These are phyloP conservation scores for Ramaria sp. DNA, from an alignment of 768 basidiomycete species.

Conservation along the genomic window DNA sequence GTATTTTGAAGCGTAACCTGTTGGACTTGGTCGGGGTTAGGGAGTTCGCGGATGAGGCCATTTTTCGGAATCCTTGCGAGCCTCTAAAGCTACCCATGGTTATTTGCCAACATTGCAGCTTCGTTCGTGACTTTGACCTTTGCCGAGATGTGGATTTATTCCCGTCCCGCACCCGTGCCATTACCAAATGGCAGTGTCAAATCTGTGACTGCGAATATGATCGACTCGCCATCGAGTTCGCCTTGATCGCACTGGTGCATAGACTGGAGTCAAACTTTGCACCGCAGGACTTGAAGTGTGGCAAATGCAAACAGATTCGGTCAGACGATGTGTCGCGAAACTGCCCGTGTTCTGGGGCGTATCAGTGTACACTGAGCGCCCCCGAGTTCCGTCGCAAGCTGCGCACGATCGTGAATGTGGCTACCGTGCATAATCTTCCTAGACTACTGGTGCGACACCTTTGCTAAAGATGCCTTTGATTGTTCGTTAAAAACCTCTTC, in stretches of 20 bases:
- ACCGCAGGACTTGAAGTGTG: conserved; percentile 84
- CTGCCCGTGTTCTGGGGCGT: conserved; percentile 84
- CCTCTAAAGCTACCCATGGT: conserved; percentile 77
- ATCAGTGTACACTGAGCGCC: conserved; percentile 61
- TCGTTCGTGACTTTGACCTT: conserved; percentile 85
- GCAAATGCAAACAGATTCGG: conserved; percentile 84
- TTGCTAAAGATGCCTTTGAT: not conserved
- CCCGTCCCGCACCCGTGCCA: conserved; percentile 35
- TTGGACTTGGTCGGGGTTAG: conserved; percentile 79
- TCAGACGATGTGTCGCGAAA: conserved; percentile 77
- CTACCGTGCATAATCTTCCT: conserved; percentile 57
- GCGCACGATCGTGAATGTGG: conserved; percentile 76
- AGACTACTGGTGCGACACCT: conserved; percentile 47
- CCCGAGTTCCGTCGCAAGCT: conserved; percentile 62
- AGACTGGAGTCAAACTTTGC: conserved; percentile 63
- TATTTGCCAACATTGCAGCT: conserved; percentile 80
- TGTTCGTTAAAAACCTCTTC: not conserved
- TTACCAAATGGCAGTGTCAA: conserved; percentile 53
- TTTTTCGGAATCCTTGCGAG: conserved; percentile 88
- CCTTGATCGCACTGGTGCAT: conserved; percentile 67
- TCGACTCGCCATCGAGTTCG: conserved; percentile 75
- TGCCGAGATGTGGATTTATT: conserved; percentile 84
- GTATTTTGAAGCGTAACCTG: conserved; percentile 78
- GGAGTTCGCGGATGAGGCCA: conserved; percentile 78
- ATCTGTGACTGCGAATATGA: conserved; percentile 83